These are phyloP conservation scores for Stagonosporopsis rhizophila DNA, from an alignment of 2,329 filamentous ascomycete genomes.

Conservation along the genomic window DNA sequence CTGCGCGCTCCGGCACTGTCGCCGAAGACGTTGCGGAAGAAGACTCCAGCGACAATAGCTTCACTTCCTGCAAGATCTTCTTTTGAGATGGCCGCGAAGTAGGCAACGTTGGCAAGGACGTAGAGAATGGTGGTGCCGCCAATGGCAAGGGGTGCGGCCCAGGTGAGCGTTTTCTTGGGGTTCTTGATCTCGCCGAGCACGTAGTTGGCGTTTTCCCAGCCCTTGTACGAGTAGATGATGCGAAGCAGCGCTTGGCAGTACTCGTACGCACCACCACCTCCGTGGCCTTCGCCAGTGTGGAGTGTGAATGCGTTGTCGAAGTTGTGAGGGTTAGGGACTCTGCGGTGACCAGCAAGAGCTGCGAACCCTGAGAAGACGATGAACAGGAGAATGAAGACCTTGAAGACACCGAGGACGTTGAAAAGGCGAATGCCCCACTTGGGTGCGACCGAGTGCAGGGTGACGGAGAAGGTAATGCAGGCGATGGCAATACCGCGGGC, in stretches of 20 bases:
- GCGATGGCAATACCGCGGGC: conserved; percentile 60
- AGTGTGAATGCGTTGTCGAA: conserved; percentile 65
- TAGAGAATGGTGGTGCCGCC: conserved; percentile 67
- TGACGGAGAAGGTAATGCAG: conserved; percentile 60
- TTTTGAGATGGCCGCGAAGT: conserved; percentile 69
- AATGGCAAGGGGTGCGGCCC: conserved; percentile 66
- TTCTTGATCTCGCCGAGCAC: conserved; percentile 65
- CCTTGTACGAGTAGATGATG: conserved; percentile 68
- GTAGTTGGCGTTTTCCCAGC: conserved; percentile 70
- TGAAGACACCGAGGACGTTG: conserved; percentile 67
- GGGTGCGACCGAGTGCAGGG: conserved; percentile 61
- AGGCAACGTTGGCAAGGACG: conserved; percentile 69
- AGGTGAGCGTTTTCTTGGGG: conserved; percentile 61
- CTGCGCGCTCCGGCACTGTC: conserved; percentile 56
- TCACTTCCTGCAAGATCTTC: conserved; percentile 64
- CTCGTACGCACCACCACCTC: conserved; percentile 44
- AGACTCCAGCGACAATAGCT: conserved; percentile 66
- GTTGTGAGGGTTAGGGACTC: conserved; percentile 60
- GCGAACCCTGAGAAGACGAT: conserved; percentile 65
- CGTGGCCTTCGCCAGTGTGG: conserved; percentile 41
- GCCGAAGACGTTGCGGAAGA: conserved; percentile 69
- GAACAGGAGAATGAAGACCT: conserved; percentile 65
- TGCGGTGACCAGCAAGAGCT: conserved; percentile 43
- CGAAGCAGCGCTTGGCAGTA: conserved; percentile 66
- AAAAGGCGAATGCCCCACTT: conserved; percentile 67